Percentiles rank a stretch among this genome's conserved stretches.
phyloP scores from a whole-genome alignment of 345 rosid genomes.

The Moricandia arvensis region DNA sequence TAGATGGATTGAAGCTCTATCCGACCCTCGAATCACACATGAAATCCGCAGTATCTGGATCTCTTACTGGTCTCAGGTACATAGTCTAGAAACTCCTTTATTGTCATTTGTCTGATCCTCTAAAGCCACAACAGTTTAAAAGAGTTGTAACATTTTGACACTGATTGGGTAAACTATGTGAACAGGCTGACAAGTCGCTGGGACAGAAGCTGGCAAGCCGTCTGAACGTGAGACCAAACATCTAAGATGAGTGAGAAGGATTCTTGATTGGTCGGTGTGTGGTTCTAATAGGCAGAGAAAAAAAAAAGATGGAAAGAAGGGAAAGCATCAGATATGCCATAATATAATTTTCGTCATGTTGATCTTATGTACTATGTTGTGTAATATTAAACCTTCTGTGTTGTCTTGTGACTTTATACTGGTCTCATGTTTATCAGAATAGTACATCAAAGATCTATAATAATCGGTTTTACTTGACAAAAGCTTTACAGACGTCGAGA shows the following conservation, averaged over 20 bases:
- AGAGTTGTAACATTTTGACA: background rate
- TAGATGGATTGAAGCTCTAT: conserved; percentile 71
- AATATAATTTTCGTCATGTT: conserved; percentile 18
- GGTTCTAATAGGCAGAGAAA: conserved; percentile 23
- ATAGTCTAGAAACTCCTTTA: background rate
- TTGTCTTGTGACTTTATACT: conserved; percentile 25
- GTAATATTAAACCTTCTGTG: conserved; percentile 4
- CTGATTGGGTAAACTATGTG: background rate
- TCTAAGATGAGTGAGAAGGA: conserved; percentile 24
- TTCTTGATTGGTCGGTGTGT: conserved; percentile 35
- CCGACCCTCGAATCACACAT: conserved; percentile 76
- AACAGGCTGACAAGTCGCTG: conserved; percentile 42
- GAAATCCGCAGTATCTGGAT: conserved; percentile 84
- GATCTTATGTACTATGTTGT: conserved; percentile 35
- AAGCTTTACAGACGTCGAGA: background rate
- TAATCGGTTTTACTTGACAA: background rate
- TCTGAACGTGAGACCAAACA: conserved; percentile 41
- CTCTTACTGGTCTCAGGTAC: conserved; percentile 79
- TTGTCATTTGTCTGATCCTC: background rate
- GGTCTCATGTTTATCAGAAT: conserved; percentile 27
- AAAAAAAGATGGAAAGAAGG: background rate
- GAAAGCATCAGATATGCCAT: conserved; percentile 4
- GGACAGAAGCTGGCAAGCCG: conserved; percentile 45
- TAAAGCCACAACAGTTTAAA: background rate
- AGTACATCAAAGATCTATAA: conserved; percentile 13